phyloP scores from a whole-genome alignment of 2,329 filamentous ascomycete genomes.

The Sporothrix variecibatus region DNA sequence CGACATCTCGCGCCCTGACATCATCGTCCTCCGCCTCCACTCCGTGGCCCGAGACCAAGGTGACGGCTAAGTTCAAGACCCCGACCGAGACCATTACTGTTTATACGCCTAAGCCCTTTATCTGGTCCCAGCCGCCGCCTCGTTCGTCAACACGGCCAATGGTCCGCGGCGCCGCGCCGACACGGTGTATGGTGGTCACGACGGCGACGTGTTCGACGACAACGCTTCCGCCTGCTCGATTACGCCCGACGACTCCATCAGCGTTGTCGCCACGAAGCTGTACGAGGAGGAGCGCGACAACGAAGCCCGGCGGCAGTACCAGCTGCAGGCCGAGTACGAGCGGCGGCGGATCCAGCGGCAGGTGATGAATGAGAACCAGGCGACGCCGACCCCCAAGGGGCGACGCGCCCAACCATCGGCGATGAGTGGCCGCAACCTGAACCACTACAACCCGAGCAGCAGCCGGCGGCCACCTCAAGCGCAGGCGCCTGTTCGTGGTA shows the following conservation, averaged over 20 bases:
- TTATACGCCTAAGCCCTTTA: neutral
- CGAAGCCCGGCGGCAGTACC: neutral
- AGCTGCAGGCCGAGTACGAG: neutral
- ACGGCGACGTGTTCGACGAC: neutral
- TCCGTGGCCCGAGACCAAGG: no score
- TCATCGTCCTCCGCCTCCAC: no score
- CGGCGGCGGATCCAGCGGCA: neutral
- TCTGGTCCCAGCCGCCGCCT: neutral
- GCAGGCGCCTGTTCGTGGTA: neutral
- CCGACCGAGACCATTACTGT: neutral
- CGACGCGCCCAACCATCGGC: neutral
- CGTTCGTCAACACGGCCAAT: neutral
- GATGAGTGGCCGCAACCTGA: slow-evolving; percentile 5
- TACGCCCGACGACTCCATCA: slow-evolving; percentile 31
- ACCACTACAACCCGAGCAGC: slow-evolving; percentile 17
- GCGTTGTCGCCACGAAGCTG: slow-evolving; percentile 6
- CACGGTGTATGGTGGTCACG: neutral
- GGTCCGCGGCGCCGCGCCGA: neutral
- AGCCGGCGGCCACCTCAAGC: slow-evolving; percentile 16
- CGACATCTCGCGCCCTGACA: no score
- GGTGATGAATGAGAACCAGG: neutral
- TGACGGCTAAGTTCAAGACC: no score
- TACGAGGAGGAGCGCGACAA: neutral
- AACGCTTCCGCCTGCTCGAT: slow-evolving; percentile 1
- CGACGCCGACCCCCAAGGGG: neutral